Conservation (phyloP, 768 basidiomycete species). For the Gloeostereum incarnatum region DNA sequence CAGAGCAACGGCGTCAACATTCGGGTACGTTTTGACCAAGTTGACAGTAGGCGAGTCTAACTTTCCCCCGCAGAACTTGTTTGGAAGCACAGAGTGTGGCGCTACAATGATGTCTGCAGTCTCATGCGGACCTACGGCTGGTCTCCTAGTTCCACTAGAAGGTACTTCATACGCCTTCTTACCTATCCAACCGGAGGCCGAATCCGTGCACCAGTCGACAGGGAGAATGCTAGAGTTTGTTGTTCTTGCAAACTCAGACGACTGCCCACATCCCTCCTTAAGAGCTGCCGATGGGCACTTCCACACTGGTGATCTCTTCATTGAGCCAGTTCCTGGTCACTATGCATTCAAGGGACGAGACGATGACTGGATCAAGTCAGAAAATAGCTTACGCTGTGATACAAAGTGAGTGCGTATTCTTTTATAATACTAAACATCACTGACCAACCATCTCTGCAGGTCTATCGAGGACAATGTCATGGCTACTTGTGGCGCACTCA, state of each 20-base stretch:
- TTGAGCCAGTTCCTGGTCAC: slow-evolving; percentile 36
- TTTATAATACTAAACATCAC: slow-evolving; percentile 6
- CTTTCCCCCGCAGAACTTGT: slow-evolving; percentile 32
- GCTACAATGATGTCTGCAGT: slow-evolving; percentile 38
- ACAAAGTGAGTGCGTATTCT: slow-evolving; percentile 38
- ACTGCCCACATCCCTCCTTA: slow-evolving; percentile 47
- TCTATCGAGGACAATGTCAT: slow-evolving; percentile 52
- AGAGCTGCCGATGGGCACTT: slow-evolving; percentile 50
- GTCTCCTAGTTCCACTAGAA: slow-evolving; percentile 30
- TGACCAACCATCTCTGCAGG: slow-evolving; percentile 16
- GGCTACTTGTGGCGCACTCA: slow-evolving; percentile 34
- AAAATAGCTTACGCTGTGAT: slow-evolving; percentile 58
- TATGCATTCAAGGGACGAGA: slow-evolving; percentile 53
- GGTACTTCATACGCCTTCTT: slow-evolving; percentile 37
- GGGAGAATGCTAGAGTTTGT: slow-evolving; percentile 47
- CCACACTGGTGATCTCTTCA: slow-evolving; percentile 63
- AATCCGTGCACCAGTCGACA: slow-evolving; percentile 33
- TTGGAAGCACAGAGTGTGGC: slow-evolving; percentile 50
- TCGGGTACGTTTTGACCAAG: slow-evolving; percentile 21
- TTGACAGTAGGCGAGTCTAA: too few relatives aligned
- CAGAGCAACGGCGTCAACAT: slow-evolving; percentile 33
- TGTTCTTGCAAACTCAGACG: slow-evolving; percentile 43
- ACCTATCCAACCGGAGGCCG: slow-evolving; percentile 24
- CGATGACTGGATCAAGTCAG: slow-evolving; percentile 70
- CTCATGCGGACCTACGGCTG: slow-evolving; percentile 23